These are phyloP conservation scores for Corymbia calophylla DNA, from an alignment of 441 rosid genomes.

Conservation along the genomic window DNA sequence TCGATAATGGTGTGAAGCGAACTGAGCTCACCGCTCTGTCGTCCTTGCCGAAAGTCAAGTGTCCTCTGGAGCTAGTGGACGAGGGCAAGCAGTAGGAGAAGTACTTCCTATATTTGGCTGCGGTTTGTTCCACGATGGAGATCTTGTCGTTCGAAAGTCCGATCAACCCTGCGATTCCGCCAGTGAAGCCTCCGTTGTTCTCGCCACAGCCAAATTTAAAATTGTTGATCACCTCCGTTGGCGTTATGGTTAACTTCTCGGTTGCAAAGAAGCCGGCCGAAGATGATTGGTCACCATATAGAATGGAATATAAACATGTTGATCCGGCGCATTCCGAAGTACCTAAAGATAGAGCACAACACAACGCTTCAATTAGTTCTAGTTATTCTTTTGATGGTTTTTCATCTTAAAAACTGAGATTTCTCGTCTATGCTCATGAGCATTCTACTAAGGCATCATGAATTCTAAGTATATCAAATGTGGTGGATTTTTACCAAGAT, in stretches of 20 bases:
- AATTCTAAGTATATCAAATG: not conserved
- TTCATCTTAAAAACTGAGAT: not conserved
- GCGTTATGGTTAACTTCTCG: not conserved
- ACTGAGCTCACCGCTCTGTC: too few species aligned
- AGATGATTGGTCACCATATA: not conserved
- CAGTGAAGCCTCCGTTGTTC: not conserved
- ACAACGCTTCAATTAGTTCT: not conserved
- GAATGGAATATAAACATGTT: not conserved
- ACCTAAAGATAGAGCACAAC: not conserved
- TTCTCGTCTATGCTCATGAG: not conserved
- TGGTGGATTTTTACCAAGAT: not conserved
- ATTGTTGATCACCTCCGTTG: not conserved
- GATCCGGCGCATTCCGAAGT: not conserved
- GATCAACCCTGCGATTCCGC: constrained; percentile 4
- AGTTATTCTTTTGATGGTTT: too few species aligned
- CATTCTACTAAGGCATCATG: not conserved
- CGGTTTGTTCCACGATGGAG: constrained; percentile 14
- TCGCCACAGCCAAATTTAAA: constrained; percentile 18
- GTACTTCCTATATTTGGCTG: constrained; percentile 6
- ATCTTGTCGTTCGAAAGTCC: constrained; percentile 6
- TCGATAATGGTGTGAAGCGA: too few species aligned
- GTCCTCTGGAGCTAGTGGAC: not conserved
- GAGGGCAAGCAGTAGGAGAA: constrained; percentile 11
- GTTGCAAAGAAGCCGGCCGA: not conserved
- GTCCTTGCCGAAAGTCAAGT: too few species aligned